phyloP scores from a whole-genome alignment of 768 basidiomycete species.

The Trametes coccinea region DNA sequence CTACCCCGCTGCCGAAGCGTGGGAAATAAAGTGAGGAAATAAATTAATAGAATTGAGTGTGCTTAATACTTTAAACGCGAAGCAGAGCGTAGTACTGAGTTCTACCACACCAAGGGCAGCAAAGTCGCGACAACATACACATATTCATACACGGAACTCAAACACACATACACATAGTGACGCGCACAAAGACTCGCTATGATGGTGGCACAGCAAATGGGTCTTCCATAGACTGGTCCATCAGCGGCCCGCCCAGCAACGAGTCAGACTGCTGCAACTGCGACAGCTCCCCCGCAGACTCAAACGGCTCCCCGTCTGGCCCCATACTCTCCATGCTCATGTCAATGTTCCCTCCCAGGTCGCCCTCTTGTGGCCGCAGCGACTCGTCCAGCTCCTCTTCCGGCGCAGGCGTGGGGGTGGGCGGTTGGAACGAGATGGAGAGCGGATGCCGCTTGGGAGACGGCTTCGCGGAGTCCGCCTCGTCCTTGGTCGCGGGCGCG shows the following conservation, averaged over 20 bases:
- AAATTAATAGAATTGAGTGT: too few relatives aligned
- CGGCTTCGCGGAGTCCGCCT: conserved; percentile 46
- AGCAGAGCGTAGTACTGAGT: too few relatives aligned
- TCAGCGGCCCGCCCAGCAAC: conserved; percentile 53
- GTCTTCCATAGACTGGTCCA: conserved; percentile 56
- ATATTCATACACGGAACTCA: conserved; percentile 2
- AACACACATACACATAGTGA: neutral
- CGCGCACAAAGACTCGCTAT: neutral
- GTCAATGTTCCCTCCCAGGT: conserved; percentile 41
- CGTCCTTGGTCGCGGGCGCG: conserved; percentile 37
- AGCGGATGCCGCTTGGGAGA: conserved; percentile 67
- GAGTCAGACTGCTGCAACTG: conserved; percentile 55
- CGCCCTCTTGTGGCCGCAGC: conserved; percentile 54
- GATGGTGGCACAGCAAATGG: conserved; percentile 48
- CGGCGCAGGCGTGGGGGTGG: conserved; percentile 39
- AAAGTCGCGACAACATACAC: neutral
- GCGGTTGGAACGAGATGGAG: conserved; percentile 53
- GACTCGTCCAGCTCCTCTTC: conserved; percentile 53
- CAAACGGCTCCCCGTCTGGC: conserved; percentile 63
- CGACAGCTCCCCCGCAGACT: conserved; percentile 51
- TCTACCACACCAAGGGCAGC: too few relatives aligned
- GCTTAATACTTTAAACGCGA: too few relatives aligned
- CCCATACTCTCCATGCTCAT: conserved; percentile 67
- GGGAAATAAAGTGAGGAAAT: too few relatives aligned
- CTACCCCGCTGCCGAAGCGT: too few relatives aligned